Conservation (phyloP, 1,284 basidiomycete genomes). For the Mycena sp. region DNA sequence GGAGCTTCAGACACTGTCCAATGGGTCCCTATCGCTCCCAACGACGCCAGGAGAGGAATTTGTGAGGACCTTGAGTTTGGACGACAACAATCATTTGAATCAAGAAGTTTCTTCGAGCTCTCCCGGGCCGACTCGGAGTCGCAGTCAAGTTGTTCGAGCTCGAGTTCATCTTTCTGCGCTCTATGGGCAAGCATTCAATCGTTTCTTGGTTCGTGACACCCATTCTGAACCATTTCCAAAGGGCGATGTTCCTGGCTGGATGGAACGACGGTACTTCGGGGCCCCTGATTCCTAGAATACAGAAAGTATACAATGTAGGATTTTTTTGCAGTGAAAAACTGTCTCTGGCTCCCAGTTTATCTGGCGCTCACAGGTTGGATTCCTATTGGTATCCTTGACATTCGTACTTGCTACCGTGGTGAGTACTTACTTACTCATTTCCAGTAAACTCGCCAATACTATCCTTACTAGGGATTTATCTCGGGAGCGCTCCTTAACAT, state of each 20-base stretch:
- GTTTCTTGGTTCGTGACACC: background rate
- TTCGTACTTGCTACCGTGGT: constrained; percentile 58
- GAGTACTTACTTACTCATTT: constrained; percentile 32
- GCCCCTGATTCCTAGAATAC: constrained; percentile 66
- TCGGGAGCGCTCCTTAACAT: constrained; percentile 62
- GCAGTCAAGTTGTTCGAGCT: background rate
- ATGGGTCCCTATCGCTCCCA: background rate
- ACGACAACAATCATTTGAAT: background rate
- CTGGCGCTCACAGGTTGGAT: constrained; percentile 49
- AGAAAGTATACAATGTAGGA: constrained; percentile 60
- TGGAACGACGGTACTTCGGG: constrained; percentile 43
- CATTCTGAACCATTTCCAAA: background rate
- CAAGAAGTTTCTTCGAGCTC: background rate
- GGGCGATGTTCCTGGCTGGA: constrained; percentile 39
- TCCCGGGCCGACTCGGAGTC: no score
- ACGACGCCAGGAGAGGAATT: constrained; percentile 12
- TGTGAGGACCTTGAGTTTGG: constrained; percentile 4
- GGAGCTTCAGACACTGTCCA: constrained; percentile 14
- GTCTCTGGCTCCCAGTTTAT: background rate
- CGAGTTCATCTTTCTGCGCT: constrained; percentile 43
- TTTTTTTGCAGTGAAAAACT: constrained; percentile 1
- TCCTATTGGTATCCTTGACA: constrained; percentile 56
- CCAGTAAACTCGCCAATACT: no score
- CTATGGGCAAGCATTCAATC: constrained; percentile 33
- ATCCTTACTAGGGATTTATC: constrained; percentile 57